A percentile compares a stretch with the other conserved stretches of the same genome.
Evolutionary conservation across 805 yeast genomes (phyloP).

Genomic region (Kodamaea restingae): DNA sequence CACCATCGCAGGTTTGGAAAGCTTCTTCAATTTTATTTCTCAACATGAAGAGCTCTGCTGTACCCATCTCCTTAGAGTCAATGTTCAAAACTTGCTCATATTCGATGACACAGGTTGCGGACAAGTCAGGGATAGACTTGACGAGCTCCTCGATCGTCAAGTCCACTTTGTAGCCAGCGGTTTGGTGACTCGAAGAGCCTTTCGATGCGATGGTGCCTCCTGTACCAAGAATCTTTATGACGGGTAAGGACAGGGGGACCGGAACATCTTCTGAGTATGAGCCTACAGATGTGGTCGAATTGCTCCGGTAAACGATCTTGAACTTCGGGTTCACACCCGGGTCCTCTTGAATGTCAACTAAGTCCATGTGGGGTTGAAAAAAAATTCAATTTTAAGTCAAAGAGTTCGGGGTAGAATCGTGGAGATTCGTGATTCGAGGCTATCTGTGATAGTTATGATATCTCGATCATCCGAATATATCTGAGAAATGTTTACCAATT

Average conservation of each 20-base stretch:
- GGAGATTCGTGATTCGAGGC: too few species aligned
- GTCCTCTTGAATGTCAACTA: conserved; percentile 17
- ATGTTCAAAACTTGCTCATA: conserved; percentile 61
- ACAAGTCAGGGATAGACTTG: conserved; percentile 52
- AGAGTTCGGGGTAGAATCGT: too few species aligned
- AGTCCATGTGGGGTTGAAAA: conserved; percentile 3
- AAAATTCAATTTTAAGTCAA: too few species aligned
- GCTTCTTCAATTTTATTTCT: conserved; percentile 45
- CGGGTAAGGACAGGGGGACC: conserved; percentile 21
- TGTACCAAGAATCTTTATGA: conserved; percentile 49
- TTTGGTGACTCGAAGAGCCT: conserved; percentile 43
- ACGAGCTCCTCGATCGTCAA: conserved; percentile 50
- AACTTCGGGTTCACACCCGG: conserved; percentile 31
- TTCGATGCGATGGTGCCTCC: conserved; percentile 61
- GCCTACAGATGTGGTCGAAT: conserved; percentile 21
- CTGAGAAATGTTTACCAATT: too few species aligned
- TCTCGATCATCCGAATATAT: too few species aligned
- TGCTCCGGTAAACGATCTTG: conserved; percentile 33
- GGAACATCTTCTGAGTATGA: conserved; percentile 13
- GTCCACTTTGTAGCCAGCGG: conserved; percentile 54
- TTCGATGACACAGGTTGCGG: conserved; percentile 50
- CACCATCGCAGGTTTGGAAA: conserved; percentile 47
- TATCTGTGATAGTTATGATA: too few species aligned
- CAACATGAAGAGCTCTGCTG: conserved; percentile 41
- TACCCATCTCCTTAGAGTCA: conserved; percentile 56